Base-by-base conservation (phyloP, 768 basidiomycete species). In the Boletus rubescentipes region DNA sequence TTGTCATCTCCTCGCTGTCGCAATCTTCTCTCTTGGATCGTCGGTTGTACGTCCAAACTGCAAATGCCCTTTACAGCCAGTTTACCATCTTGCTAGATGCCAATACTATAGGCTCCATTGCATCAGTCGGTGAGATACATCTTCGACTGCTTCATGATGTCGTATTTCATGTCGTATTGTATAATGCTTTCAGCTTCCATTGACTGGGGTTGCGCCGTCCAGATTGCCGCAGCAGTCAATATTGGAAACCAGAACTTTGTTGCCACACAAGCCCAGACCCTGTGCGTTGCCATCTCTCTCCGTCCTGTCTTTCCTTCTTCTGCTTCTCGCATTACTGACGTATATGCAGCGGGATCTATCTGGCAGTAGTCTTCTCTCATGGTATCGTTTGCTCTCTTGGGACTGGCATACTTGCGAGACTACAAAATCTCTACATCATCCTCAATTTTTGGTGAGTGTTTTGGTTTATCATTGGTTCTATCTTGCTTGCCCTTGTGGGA, bases 371-470 rank as follows among this genome's bases (percentile, higher is more conserved):
- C 14, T 48, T 86, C 20, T 73, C 79, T 2, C 87, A 91, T 63
- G 86, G 78, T 0, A 54, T 84, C 2, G 64, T 87, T 23, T 90
- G 87, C 60, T 85, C 85, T 57, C 73, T 90, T 15, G 87, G 81
- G 15, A 89, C 89, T 2, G 66, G 74, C 9, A 47, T 85, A 31
- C 74, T 92, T 15, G 89, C 89, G 1, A 76, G 87, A 29, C 62
- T 91, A 15, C 90, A 91, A 64, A 83, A 77, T 16, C 68, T 87
- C 11, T 91, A 87, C 59, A 80, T 90, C n/a, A 60, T 80, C 20
- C 73, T 91, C 38, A 91, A 91, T 63, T 69, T 89, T 26, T 45
- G 81, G 85, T 85, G 67, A 52, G 85, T 73, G 26, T 26, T 26
- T 26, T 26, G 26, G 6, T 26, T 91, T 26, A 6, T 26, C 26